Evolutionary conservation across 1,284 basidiomycete species (phyloP).

Genomic region (Phellinidium pouzarii): DNA sequence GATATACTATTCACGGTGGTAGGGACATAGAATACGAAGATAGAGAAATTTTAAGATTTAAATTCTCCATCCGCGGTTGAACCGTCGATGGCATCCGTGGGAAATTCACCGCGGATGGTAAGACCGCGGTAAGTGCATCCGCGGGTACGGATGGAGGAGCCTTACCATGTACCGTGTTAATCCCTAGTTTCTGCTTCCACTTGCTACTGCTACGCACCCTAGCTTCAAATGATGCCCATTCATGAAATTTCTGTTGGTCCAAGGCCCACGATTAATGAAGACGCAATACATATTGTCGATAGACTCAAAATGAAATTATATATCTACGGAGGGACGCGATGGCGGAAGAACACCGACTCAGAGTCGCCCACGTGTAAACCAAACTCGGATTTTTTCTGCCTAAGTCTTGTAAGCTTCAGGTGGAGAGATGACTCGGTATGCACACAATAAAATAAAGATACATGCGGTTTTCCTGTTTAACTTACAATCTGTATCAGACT

Average conservation of each 20-base stretch:
- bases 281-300: slow-evolving; percentile 7
- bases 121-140: too few relatives aligned
- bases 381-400: slow-evolving; percentile 7
- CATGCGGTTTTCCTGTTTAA: background rate
- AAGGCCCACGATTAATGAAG: slow-evolving; percentile 6
- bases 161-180: too few relatives aligned
- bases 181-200: background rate
- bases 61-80: too few relatives aligned
- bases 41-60: too few relatives aligned
- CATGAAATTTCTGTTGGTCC: background rate
- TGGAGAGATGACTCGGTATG: slow-evolving; percentile 2
- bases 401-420: background rate
- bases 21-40: too few relatives aligned
- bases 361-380: slow-evolving; percentile 7
- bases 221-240: background rate
- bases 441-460: background rate
- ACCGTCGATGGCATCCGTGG: too few relatives aligned
- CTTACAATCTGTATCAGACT: background rate
- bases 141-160: too few relatives aligned
- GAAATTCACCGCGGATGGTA: too few relatives aligned
- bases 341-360: slow-evolving; percentile 4
- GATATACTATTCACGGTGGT: too few relatives aligned
- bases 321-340: slow-evolving; percentile 11
- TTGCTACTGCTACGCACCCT: background rate
- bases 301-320: slow-evolving; percentile 1